These are phyloP conservation scores for Myxozyma geophila DNA, from an alignment of 805 yeast species.

Conservation along the genomic window DNA sequence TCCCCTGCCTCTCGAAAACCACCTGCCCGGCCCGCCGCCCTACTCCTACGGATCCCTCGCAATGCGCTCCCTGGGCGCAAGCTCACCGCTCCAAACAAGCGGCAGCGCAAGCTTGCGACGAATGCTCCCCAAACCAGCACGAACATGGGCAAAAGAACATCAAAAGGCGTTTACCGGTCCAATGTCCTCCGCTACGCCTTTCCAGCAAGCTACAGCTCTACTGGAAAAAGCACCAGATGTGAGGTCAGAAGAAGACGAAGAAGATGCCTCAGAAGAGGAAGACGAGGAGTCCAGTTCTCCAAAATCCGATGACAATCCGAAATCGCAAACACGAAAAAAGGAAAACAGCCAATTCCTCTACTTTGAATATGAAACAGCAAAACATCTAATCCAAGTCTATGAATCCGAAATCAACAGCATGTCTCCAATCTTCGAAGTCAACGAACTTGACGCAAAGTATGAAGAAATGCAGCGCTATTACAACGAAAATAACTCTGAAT, in stretches of 20 bases:
- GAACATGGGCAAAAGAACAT: slow-evolving; percentile 18
- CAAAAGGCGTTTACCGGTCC: slow-evolving; percentile 19
- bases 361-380: slow-evolving; percentile 28
- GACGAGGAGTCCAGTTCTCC: slow-evolving; percentile 3
- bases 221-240: background rate
- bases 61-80: slow-evolving; percentile 11
- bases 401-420: slow-evolving; percentile 40
- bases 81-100: background rate
- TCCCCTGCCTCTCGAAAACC: background rate
- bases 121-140: slow-evolving; percentile 16
- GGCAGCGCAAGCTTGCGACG: background rate
- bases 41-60: slow-evolving; percentile 15
- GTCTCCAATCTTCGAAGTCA: slow-evolving; percentile 39
- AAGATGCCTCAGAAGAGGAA: slow-evolving; percentile 10
- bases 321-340: background rate
- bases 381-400: slow-evolving; percentile 29
- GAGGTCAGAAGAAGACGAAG: slow-evolving; percentile 10
- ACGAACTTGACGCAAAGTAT: slow-evolving; percentile 33
- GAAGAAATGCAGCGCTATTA: slow-evolving; percentile 21
- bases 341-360: slow-evolving; percentile 9
- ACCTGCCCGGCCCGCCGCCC: background rate
- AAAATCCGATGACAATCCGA: slow-evolving; percentile 11
- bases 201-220: slow-evolving; percentile 6
- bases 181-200: slow-evolving; percentile 18
- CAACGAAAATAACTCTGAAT: background rate